These are phyloP conservation scores for Rhodomyrtus tomentosa DNA, from an alignment of 345 rosid species.

Conservation along the genomic window DNA sequence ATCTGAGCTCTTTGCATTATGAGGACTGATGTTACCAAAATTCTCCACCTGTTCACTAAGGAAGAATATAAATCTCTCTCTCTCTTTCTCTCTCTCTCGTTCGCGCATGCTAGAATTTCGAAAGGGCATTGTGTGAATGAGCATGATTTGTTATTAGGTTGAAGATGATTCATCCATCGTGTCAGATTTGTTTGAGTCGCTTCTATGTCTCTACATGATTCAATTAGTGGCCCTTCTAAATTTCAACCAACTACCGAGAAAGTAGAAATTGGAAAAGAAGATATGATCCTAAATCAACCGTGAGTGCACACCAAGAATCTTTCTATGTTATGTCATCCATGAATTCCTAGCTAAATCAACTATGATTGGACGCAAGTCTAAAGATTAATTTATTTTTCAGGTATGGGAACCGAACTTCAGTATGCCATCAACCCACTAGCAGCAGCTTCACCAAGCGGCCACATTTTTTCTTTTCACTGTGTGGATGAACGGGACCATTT, in stretches of 20 bases:
- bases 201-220: neutral
- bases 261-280: neutral
- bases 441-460: slow-evolving; percentile 17
- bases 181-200: neutral
- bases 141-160: neutral
- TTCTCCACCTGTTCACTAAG: neutral
- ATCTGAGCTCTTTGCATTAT: neutral
- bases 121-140: neutral
- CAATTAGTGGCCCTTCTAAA: neutral
- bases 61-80: neutral
- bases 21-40: neutral
- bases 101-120: neutral
- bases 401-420: slow-evolving; percentile 69
- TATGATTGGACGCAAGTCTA: neutral
- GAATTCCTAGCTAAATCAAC: neutral
- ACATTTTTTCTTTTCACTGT: slow-evolving; percentile 13
- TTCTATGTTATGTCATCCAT: neutral
- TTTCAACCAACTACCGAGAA: neutral
- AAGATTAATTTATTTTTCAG: slow-evolving; percentile 18
- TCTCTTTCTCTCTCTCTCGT: neutral
- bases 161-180: neutral
- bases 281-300: neutral
- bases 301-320: neutral
- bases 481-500: slow-evolving; percentile 33
- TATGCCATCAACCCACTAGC: slow-evolving; percentile 21